Conservation (phyloP, 495 filamentous ascomycete species). For the Penicillium robsamsonii region DNA sequence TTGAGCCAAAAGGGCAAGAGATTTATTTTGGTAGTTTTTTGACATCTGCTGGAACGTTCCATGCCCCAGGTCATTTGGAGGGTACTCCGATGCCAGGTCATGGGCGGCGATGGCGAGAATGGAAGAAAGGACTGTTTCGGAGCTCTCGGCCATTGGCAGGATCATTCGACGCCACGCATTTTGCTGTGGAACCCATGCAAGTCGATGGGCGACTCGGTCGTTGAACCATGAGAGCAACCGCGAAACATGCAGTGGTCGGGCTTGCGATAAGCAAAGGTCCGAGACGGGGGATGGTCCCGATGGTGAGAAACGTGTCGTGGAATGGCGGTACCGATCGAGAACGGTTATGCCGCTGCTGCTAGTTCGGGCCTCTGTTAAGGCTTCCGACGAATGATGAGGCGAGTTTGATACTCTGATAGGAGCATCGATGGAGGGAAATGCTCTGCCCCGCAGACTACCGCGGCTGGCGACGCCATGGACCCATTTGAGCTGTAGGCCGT, state of each 20-base stretch:
- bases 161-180: conserved; percentile 31
- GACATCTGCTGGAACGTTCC: conserved; percentile 17
- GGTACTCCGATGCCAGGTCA: conserved; percentile 23
- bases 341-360: neutral
- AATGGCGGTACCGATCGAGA: neutral
- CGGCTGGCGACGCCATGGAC: conserved; percentile 33
- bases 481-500: conserved; percentile 41
- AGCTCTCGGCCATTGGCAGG: conserved; percentile 23
- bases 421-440: conserved; percentile 11
- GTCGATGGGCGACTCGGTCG: conserved; percentile 19
- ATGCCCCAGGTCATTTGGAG: conserved; percentile 9
- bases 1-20: conserved; percentile 13
- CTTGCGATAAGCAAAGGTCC: conserved; percentile 10
- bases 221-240: conserved; percentile 25
- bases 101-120: conserved; percentile 28
- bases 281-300: conserved; percentile 1
- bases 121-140: conserved; percentile 26
- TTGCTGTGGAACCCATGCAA: conserved; percentile 27
- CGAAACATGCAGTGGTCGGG: conserved; percentile 12
- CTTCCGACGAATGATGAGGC: neutral
- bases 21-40: conserved; percentile 18
- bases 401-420: neutral
- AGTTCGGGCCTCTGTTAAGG: neutral
- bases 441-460: conserved; percentile 30
- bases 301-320: neutral